Evolutionary conservation across 305 asterid species (phyloP).

Genomic region (Solanum hybrid): DNA sequence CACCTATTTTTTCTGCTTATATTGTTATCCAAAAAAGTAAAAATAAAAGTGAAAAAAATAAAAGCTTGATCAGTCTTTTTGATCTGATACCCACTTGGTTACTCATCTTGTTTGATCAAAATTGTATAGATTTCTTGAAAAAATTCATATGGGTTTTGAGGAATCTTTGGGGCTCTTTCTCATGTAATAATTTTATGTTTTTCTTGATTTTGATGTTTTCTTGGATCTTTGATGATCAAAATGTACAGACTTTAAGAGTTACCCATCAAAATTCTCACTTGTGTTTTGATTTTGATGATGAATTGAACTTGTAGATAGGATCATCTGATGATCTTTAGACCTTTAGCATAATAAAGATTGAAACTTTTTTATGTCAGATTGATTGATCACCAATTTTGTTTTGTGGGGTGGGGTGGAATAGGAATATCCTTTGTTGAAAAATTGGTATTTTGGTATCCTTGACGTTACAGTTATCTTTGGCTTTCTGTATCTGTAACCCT

Average conservation of each 20-base stretch:
- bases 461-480: slow-evolving; percentile 34
- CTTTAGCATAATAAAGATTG: slow-evolving; percentile 25
- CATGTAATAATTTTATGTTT: slow-evolving; percentile 37
- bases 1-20: not conserved
- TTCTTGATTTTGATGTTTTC: slow-evolving; percentile 3
- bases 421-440: slow-evolving; percentile 36
- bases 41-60: not conserved
- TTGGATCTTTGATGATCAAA: slow-evolving; percentile 24
- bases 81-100: slow-evolving; percentile 22
- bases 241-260: slow-evolving; percentile 12
- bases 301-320: slow-evolving; percentile 25
- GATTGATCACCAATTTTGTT: slow-evolving; percentile 7
- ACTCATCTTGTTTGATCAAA: slow-evolving; percentile 15
- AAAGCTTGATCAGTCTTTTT: slow-evolving; percentile 2
- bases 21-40: not conserved
- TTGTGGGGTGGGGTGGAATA: slow-evolving; percentile 12
- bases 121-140: slow-evolving; percentile 5
- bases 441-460: slow-evolving; percentile 47
- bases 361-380: slow-evolving; percentile 21
- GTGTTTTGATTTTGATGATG: slow-evolving; percentile 8
- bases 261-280: slow-evolving; percentile 1
- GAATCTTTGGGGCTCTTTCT: slow-evolving; percentile 37
- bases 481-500: not conserved
- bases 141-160: slow-evolving; percentile 39
- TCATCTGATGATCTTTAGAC: slow-evolving; percentile 19